phyloP scores from a whole-genome alignment of 257 asterid species.

The Solanum okadae region DNA sequence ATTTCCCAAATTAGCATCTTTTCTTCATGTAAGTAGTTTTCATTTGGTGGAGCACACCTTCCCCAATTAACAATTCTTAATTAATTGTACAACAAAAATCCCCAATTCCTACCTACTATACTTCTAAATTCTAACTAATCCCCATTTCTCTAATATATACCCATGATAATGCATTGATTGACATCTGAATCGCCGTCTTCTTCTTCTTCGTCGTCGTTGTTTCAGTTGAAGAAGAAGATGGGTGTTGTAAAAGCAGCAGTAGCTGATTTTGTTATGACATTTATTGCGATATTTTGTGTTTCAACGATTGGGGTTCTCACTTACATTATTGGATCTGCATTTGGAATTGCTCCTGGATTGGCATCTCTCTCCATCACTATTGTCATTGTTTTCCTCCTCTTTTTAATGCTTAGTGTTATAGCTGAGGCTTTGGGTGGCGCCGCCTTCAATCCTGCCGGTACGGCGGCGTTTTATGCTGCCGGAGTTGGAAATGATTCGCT shows the following conservation, averaged over 20 bases:
- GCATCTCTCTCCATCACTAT: slow-evolving; percentile 52
- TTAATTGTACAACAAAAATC: not conserved
- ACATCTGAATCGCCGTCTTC: not conserved
- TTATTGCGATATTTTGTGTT: slow-evolving; percentile 24
- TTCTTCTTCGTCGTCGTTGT: not conserved
- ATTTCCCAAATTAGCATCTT: not conserved
- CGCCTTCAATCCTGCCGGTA: slow-evolving; percentile 73
- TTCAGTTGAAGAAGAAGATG: not conserved
- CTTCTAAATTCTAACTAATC: not conserved
- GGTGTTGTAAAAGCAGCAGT: slow-evolving; percentile 21
- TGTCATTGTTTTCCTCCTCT: slow-evolving; percentile 26
- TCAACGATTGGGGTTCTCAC: slow-evolving; percentile 41
- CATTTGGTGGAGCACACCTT: not conserved
- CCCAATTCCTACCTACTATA: not conserved
- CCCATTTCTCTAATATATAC: not conserved
- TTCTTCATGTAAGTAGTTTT: not conserved
- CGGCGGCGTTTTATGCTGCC: slow-evolving; percentile 73
- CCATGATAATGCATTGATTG: not conserved
- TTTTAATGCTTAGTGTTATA: slow-evolving; percentile 54
- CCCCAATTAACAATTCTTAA: not conserved
- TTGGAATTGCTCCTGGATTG: slow-evolving; percentile 37
- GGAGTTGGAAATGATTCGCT: slow-evolving; percentile 53
- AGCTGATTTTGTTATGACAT: slow-evolving; percentile 27
- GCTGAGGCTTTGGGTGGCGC: slow-evolving; percentile 76
- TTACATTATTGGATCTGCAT: slow-evolving; percentile 26